Percentiles rank a stretch among this genome's conserved stretches.
phyloP scores from a whole-genome alignment of 331 rosid species.

The Acacia concinna region DNA sequence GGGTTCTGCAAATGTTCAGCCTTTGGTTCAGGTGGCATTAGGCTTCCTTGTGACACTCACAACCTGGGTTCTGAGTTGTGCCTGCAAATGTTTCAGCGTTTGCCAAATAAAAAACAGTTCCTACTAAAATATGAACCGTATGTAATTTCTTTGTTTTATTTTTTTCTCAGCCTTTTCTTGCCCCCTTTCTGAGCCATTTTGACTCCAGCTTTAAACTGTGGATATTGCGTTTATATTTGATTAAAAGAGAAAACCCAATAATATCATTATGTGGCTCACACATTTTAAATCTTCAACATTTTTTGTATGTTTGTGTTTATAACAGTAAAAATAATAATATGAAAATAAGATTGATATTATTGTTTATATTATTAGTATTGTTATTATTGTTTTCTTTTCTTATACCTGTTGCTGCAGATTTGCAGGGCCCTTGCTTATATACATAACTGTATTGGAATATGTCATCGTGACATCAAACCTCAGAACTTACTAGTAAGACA shows the following conservation, averaged over 20 bases:
- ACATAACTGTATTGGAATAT: slow-evolving; percentile 83
- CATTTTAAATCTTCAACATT: background rate
- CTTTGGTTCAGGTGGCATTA: background rate
- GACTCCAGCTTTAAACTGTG: slow-evolving; percentile 9
- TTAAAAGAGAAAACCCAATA: background rate
- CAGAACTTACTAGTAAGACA: slow-evolving; percentile 84
- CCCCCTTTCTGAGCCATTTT: background rate
- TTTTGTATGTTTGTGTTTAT: slow-evolving; percentile 2
- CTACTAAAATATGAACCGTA: background rate
- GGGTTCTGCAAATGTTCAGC: background rate
- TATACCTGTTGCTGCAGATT: slow-evolving; percentile 52
- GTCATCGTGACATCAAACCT: slow-evolving; percentile 96
- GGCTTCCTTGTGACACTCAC: background rate
- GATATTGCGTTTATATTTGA: slow-evolving; percentile 8
- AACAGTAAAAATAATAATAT: background rate
- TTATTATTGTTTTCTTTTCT: background rate
- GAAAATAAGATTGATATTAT: background rate
- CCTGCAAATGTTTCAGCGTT: background rate
- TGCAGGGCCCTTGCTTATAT: slow-evolving; percentile 94
- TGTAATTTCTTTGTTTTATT: background rate
- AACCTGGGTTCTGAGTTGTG: too few species aligned
- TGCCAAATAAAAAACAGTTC: background rate
- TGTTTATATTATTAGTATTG: background rate
- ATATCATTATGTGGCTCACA: slow-evolving; percentile 15
- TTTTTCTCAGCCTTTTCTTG: slow-evolving; percentile 5